Percentiles rank a stretch among this genome's conserved stretches.
phyloP scores from a whole-genome alignment of 257 asterid species.

The Forsythia suspensa region DNA sequence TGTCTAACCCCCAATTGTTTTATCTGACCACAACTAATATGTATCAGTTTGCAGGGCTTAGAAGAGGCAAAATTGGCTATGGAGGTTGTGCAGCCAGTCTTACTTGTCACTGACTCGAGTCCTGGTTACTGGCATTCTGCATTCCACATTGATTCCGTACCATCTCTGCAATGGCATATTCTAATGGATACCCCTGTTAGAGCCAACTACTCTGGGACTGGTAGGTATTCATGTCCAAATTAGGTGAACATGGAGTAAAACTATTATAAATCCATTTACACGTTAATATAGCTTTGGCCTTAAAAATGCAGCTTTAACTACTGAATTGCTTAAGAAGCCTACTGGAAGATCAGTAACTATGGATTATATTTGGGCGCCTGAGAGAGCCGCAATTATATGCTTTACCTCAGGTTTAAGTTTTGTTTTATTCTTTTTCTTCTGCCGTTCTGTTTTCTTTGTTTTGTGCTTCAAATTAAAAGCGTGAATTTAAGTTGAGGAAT shows the following conservation, averaged over 20 bases:
- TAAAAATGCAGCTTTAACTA: conserved; percentile 47
- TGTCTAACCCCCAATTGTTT: neutral
- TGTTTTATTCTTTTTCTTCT: neutral
- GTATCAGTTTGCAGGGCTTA: conserved; percentile 51
- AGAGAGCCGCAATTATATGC: conserved; percentile 70
- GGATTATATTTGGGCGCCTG: conserved; percentile 72
- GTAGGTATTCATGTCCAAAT: conserved; percentile 30
- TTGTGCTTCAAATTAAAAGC: neutral
- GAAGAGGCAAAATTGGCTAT: conserved; percentile 84
- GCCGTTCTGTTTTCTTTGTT: neutral
- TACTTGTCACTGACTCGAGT: conserved; percentile 64
- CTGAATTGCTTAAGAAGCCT: conserved; percentile 44
- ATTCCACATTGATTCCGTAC: conserved; percentile 43
- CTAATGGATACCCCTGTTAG: conserved; percentile 38
- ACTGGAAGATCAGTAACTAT: conserved; percentile 18
- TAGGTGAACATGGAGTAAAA: neutral
- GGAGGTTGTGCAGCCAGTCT: conserved; percentile 62
- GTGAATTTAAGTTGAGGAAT: neutral
- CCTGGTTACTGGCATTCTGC: conserved; percentile 65
- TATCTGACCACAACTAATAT: neutral
- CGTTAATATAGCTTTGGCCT: neutral
- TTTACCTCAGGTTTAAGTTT: conserved; percentile 63
- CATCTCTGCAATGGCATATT: conserved; percentile 70
- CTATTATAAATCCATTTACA: neutral
- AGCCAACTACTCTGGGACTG: conserved; percentile 19